phyloP scores from a whole-genome alignment of 768 basidiomycete genomes.

The Mycena chlorophos region DNA sequence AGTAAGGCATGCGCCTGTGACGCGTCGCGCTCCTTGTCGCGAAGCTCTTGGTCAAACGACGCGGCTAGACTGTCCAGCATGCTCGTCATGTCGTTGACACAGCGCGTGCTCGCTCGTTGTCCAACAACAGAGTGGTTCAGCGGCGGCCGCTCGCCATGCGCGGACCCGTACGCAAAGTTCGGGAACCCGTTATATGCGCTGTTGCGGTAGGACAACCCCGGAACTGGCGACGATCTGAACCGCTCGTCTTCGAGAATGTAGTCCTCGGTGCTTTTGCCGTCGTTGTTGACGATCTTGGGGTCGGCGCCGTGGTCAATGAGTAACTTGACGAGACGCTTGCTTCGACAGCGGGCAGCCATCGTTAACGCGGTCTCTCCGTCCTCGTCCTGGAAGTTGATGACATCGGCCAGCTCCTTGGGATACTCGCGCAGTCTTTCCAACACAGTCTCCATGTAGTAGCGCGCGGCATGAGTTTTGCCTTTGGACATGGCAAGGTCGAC shows the following conservation, averaged over 20 bases:
- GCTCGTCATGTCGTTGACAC: conserved; percentile 79
- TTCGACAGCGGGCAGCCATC: conserved; percentile 92
- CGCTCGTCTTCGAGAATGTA: conserved; percentile 99
- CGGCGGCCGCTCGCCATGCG: conserved; percentile 65
- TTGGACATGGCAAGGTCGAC: conserved; percentile 97
- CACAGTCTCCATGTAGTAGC: conserved; percentile 99
- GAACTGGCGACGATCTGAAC: conserved; percentile 86
- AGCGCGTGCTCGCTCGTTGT: conserved; percentile 82
- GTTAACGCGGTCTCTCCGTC: conserved; percentile 98
- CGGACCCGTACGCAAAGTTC: conserved; percentile 45
- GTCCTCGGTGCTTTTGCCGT: conserved; percentile 96
- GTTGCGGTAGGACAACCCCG: conserved; percentile 74
- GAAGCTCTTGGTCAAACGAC: conserved; percentile 89
- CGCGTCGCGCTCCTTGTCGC: conserved; percentile 89
- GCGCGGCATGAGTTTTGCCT: conserved; percentile 94
- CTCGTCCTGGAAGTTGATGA: conserved; percentile 99
- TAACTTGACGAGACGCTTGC: conserved; percentile 92
- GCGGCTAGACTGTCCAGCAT: conserved; percentile 87
- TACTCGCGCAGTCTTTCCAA: conserved; percentile 85
- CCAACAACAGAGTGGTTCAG: conserved; percentile 84
- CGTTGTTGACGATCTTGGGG: conserved; percentile 90
- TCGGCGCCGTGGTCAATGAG: conserved; percentile 96
- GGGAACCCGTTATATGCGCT: conserved; percentile 48
- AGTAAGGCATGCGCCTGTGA: conserved; percentile 86
- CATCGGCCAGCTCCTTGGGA: conserved; percentile 93